Percentiles rank a stretch among this genome's conserved stretches.
Conservation (phyloP, 352 stramenopile species). For the Globisporangium cylindrosporum region DNA sequence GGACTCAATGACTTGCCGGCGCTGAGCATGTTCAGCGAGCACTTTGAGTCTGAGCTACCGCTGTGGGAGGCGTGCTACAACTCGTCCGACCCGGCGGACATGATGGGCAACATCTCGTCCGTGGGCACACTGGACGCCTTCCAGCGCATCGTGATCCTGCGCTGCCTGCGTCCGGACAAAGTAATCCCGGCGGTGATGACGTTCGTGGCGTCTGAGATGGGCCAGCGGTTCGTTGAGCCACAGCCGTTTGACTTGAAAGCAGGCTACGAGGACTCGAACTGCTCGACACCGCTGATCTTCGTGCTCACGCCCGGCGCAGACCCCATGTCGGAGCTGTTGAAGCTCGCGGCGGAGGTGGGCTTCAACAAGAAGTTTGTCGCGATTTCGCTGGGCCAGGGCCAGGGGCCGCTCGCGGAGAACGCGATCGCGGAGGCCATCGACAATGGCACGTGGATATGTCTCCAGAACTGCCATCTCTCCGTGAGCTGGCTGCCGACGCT, state of each 20-base stretch:
- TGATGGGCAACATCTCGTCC: slow-evolving; percentile 49
- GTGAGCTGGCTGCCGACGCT: slow-evolving; percentile 94
- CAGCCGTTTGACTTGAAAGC: slow-evolving; percentile 92
- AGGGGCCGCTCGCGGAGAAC: slow-evolving; percentile 90
- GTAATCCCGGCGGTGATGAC: slow-evolving; percentile 89
- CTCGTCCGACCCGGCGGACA: slow-evolving; percentile 74
- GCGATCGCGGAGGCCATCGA: slow-evolving; percentile 91
- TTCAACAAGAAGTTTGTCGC: slow-evolving; percentile 92
- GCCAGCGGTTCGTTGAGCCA: slow-evolving; percentile 91
- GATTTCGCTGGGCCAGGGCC: slow-evolving; percentile 93
- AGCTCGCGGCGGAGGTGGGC: slow-evolving; percentile 88
- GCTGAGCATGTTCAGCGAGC: slow-evolving; percentile 48
- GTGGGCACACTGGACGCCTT: slow-evolving; percentile 76
- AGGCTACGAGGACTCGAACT: slow-evolving; percentile 92
- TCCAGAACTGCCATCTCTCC: slow-evolving; percentile 96
- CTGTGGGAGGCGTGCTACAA: slow-evolving; percentile 85
- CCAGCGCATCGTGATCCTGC: slow-evolving; percentile 88
- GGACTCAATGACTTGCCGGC: slow-evolving; percentile 60
- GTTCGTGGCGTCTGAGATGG: slow-evolving; percentile 90
- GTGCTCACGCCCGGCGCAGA: slow-evolving; percentile 93
- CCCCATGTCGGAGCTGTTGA: slow-evolving; percentile 93
- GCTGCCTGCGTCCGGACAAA: slow-evolving; percentile 92
- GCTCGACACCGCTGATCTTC: slow-evolving; percentile 94
- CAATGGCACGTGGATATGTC: slow-evolving; percentile 93
- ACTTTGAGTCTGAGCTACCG: slow-evolving; percentile 47